Conservation (phyloP, 768 basidiomycete genomes). For the Lentinula boryana region DNA sequence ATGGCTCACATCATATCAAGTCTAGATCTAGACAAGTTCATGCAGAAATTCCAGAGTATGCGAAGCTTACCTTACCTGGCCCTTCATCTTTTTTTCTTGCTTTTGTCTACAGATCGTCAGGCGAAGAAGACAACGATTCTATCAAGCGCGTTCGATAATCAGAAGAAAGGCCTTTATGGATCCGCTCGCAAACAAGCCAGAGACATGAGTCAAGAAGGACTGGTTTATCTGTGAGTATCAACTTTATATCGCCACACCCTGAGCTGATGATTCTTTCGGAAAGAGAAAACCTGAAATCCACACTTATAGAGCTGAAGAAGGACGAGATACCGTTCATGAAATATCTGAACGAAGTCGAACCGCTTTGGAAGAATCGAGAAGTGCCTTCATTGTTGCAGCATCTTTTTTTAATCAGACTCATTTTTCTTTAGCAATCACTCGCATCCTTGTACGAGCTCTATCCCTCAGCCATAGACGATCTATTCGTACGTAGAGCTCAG, state of each 20-base stretch:
- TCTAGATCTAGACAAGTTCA: conserved; percentile 5
- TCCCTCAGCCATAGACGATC: conserved; percentile 22
- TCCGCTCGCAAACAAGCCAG: conserved; percentile 25
- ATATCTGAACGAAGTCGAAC: conserved; percentile 19
- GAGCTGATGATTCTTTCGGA: background rate
- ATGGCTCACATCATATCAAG: background rate
- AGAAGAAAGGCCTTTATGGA: conserved; percentile 27
- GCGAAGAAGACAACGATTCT: conserved; percentile 20
- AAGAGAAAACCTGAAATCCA: conserved; percentile 26
- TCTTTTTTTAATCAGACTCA: background rate
- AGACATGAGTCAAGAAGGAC: conserved; percentile 21
- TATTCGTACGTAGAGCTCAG: conserved; percentile 27
- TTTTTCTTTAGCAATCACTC: conserved; percentile 14
- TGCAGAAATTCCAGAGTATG: conserved; percentile 17
- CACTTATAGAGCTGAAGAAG: conserved; percentile 17
- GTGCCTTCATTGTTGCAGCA: conserved; percentile 10
- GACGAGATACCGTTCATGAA: conserved; percentile 23
- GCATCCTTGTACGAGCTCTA: conserved; percentile 19
- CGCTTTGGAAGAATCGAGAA: conserved; percentile 18
- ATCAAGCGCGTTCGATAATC: conserved; percentile 18
- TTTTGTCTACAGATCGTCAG: conserved; percentile 18
- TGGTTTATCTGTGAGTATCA: conserved; percentile 22
- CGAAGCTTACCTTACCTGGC: background rate
- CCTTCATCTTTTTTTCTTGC: background rate
- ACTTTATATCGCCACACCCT: background rate